Percentiles rank a stretch among this genome's conserved stretches.
phyloP scores from a whole-genome alignment of 352 stramenopile species.

The Phytopythium cucurbitacearum region DNA sequence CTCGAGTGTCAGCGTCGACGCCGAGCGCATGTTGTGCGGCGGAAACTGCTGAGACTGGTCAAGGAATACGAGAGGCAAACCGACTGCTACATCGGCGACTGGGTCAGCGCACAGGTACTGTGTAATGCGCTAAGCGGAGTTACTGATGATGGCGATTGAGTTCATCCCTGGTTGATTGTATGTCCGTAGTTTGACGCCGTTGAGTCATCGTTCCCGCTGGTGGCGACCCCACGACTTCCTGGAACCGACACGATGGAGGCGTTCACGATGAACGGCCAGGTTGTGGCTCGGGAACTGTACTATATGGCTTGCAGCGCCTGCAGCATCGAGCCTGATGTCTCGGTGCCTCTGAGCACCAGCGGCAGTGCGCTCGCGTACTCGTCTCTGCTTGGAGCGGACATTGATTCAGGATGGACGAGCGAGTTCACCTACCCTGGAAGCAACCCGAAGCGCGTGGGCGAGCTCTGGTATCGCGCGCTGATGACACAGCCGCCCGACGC shows the following conservation, averaged over 20 bases:
- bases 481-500: background rate
- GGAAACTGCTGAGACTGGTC: slow-evolving; percentile 3
- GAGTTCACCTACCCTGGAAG: background rate
- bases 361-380: slow-evolving; percentile 3
- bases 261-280: background rate
- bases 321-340: background rate
- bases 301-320: background rate
- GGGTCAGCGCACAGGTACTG: too few species aligned
- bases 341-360: background rate
- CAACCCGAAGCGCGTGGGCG: background rate
- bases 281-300: slow-evolving; percentile 2
- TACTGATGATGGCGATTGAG: too few species aligned
- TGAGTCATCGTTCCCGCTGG: too few species aligned
- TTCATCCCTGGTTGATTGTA: too few species aligned
- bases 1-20: background rate
- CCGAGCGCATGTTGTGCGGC: background rate
- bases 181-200: too few species aligned
- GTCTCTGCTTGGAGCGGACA: background rate
- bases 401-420: background rate
- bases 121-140: background rate
- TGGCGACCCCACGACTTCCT: background rate
- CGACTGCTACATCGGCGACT: background rate
- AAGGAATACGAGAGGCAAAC: background rate
- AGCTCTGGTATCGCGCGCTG: slow-evolving; percentile 1
- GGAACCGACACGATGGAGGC: slow-evolving; percentile 1